Evolutionary conservation across 192 early-diverging fungal species (phyloP).

Genomic region (Mortierella hygrophila): DNA sequence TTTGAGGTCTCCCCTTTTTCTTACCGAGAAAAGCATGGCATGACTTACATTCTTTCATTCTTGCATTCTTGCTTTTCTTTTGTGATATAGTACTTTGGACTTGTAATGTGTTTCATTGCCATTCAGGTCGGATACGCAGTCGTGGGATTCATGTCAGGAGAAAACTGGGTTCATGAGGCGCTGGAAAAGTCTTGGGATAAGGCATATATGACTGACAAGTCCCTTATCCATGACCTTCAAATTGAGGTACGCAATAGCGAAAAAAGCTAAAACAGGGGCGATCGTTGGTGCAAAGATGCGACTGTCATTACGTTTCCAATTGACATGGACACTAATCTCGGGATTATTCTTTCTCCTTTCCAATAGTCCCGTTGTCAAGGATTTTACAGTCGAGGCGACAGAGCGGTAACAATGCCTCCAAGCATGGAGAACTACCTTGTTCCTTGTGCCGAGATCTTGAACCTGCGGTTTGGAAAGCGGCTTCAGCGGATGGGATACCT

Average conservation of each 20-base stretch:
- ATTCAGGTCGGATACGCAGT: constrained; percentile 33
- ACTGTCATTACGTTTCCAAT: not conserved
- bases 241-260: constrained; percentile 22
- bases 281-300: not conserved
- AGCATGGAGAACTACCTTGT: not conserved
- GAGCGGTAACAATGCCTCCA: not conserved
- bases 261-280: not conserved
- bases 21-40: not conserved
- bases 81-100: constrained; percentile 36
- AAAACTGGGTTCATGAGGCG: constrained; percentile 35
- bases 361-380: constrained; percentile 43
- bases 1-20: not conserved
- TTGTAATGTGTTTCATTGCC: constrained; percentile 36
- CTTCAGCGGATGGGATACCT: constrained; percentile 26
- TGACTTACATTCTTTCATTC: not conserved
- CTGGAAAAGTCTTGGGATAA: constrained; percentile 43
- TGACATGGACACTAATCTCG: not conserved
- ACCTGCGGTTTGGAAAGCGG: constrained; percentile 25
- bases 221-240: constrained; percentile 37
- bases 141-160: constrained; percentile 34
- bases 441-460: constrained; percentile 34
- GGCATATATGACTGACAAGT: constrained; percentile 36
- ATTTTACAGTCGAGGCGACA: constrained; percentile 24
- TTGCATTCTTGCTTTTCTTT: not conserved
- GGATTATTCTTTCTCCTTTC: not conserved